phyloP scores from a whole-genome alignment of 1,139 yeast genomes.

The Saccharomyces hybrid region DNA sequence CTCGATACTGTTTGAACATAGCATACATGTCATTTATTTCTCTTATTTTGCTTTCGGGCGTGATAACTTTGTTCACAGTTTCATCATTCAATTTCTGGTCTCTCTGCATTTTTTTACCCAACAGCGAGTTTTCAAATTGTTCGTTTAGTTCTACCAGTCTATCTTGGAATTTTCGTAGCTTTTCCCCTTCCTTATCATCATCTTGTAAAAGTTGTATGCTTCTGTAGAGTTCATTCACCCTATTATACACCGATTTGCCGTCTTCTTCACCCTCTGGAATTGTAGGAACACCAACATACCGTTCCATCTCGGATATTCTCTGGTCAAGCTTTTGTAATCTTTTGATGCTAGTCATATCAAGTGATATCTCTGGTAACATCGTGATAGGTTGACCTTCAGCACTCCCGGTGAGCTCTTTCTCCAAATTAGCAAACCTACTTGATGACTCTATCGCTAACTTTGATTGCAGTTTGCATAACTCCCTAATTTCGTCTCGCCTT shows the following conservation, averaged over 20 bases:
- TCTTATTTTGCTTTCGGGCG: constrained; percentile 30
- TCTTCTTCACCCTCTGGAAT: neutral
- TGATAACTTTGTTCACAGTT: constrained; percentile 19
- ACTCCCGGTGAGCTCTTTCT: neutral
- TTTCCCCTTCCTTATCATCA: neutral
- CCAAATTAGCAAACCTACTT: neutral
- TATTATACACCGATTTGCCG: constrained; percentile 9
- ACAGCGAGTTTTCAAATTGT: constrained; percentile 26
- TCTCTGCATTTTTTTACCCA: constrained; percentile 15
- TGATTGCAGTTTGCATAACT: neutral
- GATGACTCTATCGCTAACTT: neutral
- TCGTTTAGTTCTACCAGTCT: constrained; percentile 36
- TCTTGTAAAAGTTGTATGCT: constrained; percentile 7
- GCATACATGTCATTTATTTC: constrained; percentile 37
- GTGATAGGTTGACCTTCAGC: neutral
- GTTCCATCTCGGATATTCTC: neutral
- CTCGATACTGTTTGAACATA: constrained; percentile 34
- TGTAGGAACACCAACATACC: neutral
- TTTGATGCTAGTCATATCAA: neutral
- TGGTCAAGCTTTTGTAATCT: neutral
- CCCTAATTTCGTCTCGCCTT: neutral
- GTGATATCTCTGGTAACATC: neutral
- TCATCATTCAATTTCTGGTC: constrained; percentile 25
- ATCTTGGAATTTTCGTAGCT: constrained; percentile 27
- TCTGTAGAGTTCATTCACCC: constrained; percentile 23